A percentile compares a stretch with the other conserved stretches of the same genome.
Conservation (phyloP, 106 monocot genomes). For the Dendrobium chrysotoxum region DNA sequence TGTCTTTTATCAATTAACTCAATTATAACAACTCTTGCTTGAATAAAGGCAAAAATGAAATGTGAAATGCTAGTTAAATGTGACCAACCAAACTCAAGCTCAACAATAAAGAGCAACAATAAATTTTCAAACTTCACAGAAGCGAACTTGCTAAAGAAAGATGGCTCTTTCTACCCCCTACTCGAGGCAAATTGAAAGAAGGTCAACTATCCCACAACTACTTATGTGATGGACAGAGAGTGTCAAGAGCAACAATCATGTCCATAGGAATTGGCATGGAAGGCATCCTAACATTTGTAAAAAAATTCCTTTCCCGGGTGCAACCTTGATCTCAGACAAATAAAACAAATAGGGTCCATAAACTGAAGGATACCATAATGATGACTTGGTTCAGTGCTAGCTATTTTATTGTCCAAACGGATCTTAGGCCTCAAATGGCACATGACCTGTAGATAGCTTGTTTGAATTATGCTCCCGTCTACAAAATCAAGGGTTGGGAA, state of each 20-base stretch:
- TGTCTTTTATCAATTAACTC: not conserved
- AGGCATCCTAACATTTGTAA: not conserved
- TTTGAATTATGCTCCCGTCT: too few species aligned
- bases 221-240: too few species aligned
- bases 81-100: not conserved
- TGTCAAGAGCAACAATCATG: too few species aligned
- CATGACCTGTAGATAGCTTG: too few species aligned
- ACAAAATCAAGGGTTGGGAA: too few species aligned
- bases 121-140: not conserved
- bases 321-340: not conserved
- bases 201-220: not conserved
- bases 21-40: not conserved
- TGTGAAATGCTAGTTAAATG: not conserved
- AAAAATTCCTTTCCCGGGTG: not conserved
- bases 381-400: not conserved
- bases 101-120: not conserved
- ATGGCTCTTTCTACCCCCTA: not conserved
- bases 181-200: not conserved
- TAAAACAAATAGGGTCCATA: not conserved
- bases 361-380: not conserved
- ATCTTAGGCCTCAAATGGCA: not conserved
- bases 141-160: not conserved
- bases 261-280: not conserved
- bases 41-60: not conserved
- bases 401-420: not conserved